A percentile compares a stretch with the other conserved stretches of the same genome.
phyloP scores from a whole-genome alignment of 1,284 basidiomycete species.

The Phylloboletellus chloephorus region DNA sequence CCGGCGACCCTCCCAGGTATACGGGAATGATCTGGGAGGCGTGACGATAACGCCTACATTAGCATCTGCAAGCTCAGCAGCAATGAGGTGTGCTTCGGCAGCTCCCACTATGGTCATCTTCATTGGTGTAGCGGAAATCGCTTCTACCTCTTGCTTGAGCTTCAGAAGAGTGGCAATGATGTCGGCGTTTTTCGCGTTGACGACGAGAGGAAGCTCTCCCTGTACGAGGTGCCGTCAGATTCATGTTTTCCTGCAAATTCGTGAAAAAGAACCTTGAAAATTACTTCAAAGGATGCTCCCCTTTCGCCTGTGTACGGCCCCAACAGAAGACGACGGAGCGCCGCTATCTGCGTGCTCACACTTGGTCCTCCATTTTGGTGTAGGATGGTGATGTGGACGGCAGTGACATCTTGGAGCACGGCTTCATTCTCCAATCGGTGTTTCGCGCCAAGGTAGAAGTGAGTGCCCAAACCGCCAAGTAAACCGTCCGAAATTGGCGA shows the following conservation, averaged over 20 bases:
- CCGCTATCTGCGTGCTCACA: conserved; percentile 59
- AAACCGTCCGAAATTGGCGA: conserved; percentile 52
- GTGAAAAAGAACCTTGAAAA: conserved; percentile 29
- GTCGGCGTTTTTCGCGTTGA: conserved; percentile 61
- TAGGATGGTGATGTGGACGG: conserved; percentile 53
- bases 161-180: conserved; percentile 72
- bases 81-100: conserved; percentile 70
- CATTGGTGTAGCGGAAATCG: conserved; percentile 33
- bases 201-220: conserved; percentile 52
- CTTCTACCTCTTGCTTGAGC: conserved; percentile 71
- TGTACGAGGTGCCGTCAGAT: conserved; percentile 20
- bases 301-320: conserved; percentile 42
- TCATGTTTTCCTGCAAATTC: background rate
- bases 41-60: conserved; percentile 71
- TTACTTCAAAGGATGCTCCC: conserved; percentile 50
- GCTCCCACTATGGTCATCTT: conserved; percentile 64
- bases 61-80: conserved; percentile 66
- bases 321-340: conserved; percentile 59
- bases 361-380: conserved; percentile 36
- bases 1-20: conserved; percentile 51
- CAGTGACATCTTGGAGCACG: conserved; percentile 55
- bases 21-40: conserved; percentile 55
- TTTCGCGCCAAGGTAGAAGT: conserved; percentile 58
- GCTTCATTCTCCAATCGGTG: conserved; percentile 65
- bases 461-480: conserved; percentile 60